phyloP scores from a whole-genome alignment of 2,329 filamentous ascomycete genomes.

The Hymenoscyphus albidus region DNA sequence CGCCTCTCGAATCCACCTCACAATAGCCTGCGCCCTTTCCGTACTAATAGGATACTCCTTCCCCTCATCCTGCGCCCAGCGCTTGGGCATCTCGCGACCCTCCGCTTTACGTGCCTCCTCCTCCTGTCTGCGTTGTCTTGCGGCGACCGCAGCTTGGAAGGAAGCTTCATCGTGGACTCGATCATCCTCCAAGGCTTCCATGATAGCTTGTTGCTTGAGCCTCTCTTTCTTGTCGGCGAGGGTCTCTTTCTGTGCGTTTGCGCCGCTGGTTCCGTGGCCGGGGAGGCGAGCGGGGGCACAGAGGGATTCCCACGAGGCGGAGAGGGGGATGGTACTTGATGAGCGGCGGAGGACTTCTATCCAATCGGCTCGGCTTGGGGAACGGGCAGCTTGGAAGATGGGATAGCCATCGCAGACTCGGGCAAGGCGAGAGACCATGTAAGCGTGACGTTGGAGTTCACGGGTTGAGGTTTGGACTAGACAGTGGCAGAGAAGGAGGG shows the following conservation, averaged over 20 bases:
- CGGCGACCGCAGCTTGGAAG: conserved; percentile 60
- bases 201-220: conserved; percentile 60
- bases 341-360: conserved; percentile 66
- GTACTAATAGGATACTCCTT: conserved; percentile 68
- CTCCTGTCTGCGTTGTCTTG: conserved; percentile 55
- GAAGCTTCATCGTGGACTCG: conserved; percentile 63
- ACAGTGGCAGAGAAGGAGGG: conserved; percentile 72
- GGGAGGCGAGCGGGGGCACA: conserved; percentile 59
- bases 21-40: conserved; percentile 64
- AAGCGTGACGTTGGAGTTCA: conserved; percentile 73
- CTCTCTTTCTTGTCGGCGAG: conserved; percentile 55
- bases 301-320: conserved; percentile 64
- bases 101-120: conserved; percentile 41
- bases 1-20: conserved; percentile 64
- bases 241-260: conserved; percentile 40
- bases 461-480: conserved; percentile 74
- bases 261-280: conserved; percentile 25
- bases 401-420: conserved; percentile 76
- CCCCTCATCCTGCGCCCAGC: conserved; percentile 61
- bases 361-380: conserved; percentile 74
- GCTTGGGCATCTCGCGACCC: conserved; percentile 40
- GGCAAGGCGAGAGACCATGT: conserved; percentile 74
- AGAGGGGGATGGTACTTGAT: conserved; percentile 66
- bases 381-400: conserved; percentile 69
- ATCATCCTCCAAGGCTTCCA: conserved; percentile 65